A percentile compares a stretch with the other conserved stretches of the same genome.
phyloP scores from a whole-genome alignment of 495 filamentous ascomycete genomes.

The Lasiosphaeria miniovina region DNA sequence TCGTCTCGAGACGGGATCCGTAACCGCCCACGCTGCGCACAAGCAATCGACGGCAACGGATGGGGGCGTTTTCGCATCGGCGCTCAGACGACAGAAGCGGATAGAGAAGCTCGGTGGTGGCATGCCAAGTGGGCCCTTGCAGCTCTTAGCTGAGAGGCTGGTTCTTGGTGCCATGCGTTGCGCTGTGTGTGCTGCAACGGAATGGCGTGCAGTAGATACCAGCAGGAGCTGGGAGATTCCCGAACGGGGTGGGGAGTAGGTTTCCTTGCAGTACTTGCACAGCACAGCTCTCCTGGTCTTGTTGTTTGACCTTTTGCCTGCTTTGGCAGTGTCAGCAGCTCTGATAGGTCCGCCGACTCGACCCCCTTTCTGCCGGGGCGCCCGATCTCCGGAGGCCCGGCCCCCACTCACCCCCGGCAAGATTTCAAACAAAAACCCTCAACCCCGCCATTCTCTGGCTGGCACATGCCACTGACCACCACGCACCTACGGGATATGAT shows the following conservation, averaged over 20 bases:
- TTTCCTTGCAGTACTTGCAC: neutral
- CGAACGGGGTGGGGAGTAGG: neutral
- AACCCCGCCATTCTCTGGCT: constrained; percentile 7
- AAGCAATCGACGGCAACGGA: neutral
- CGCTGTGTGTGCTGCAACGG: constrained; percentile 2
- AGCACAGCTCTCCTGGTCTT: neutral
- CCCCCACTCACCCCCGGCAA: neutral
- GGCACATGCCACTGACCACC: constrained; percentile 5
- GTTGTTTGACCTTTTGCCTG: neutral
- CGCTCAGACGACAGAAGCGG: neutral
- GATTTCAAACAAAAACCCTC: constrained; percentile 1
- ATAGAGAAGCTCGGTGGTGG: constrained; percentile 1
- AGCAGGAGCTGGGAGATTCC: neutral
- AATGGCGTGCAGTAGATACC: constrained; percentile 15
- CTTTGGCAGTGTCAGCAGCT: constrained; percentile 6
- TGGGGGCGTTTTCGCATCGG: neutral
- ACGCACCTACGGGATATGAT: neutral
- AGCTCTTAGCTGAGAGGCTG: constrained; percentile 1
- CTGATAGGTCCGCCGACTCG: constrained; percentile 11
- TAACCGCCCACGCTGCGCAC: constrained; percentile 4
- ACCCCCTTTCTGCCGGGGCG: constrained; percentile 5
- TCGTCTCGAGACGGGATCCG: constrained; percentile 19
- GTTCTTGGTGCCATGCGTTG: neutral
- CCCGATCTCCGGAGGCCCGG: constrained; percentile 7
- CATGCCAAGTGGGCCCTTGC: constrained; percentile 15